Evolutionary conservation across 1,284 basidiomycete genomes (phyloP), one percentile per base, ranked within the genome.

Genomic region (Pascua sp.): DNA sequence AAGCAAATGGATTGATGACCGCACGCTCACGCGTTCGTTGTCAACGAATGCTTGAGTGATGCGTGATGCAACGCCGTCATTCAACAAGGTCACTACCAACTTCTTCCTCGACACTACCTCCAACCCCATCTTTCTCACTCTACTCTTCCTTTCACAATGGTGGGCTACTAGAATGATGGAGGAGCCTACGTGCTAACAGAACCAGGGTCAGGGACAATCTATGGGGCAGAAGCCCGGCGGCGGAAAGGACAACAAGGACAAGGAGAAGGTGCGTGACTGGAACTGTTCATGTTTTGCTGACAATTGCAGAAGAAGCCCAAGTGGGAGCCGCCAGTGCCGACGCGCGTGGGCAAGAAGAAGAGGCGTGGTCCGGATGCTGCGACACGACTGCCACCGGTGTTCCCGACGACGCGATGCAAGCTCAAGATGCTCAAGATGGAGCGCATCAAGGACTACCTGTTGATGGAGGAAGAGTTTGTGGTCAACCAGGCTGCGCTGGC

Each of bases 261-360:
- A 86, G 64, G 74, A 85, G 54, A 87, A 86, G 72, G 78, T 76
- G 40, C 47, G 70, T 56, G 44, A 16, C 15, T 5, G 12, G 15
- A 2, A 24, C 9, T 44, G 11, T n/a, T 18, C 18, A 17, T 24
- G 17, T 49, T 16, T 39, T 17, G 45, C 49, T 52, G 45, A 57
- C 57, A 49, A 50, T 42, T 24, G 43, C 57, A 64, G 69, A 72
- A 69, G 92, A 95, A 85, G 55, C 66, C 73, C 38, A 97, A 98
- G 81, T 99, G 95, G 94, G 96, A 98, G 77, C 94, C 96, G 11
- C 96, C 96, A 63, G 85, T 98, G 52, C 95, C 96, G 11, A 98
- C 96, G 41, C 89, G 93, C 57, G 91, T 98, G 40, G 96, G 96
- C 55, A 96, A 95, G 85, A 89, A 86, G 78, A 88, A 90, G 82